A percentile compares a stretch with the other conserved stretches of the same genome.
Conservation (phyloP, 176 grass and related monocot genomes). For the Oryza punctata region DNA sequence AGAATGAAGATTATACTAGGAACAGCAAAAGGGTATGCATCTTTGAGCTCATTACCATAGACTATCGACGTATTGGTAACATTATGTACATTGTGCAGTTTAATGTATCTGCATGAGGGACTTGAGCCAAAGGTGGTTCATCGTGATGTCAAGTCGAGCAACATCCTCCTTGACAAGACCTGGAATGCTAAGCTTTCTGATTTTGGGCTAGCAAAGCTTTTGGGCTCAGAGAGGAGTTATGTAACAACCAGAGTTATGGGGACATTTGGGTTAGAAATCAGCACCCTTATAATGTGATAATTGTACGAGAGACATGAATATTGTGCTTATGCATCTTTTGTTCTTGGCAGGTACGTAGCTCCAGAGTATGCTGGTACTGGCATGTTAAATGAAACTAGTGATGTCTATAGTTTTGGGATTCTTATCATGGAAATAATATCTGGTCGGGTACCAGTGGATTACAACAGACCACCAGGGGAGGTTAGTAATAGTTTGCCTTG, state of each 20-base stretch:
- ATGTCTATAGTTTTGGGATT: conserved; percentile 98
- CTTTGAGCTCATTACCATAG: background rate
- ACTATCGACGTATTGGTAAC: background rate
- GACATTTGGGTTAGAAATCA: conserved; percentile 81
- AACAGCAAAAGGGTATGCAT: conserved; percentile 84
- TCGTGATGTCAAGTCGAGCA: conserved; percentile 96
- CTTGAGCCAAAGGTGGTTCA: conserved; percentile 98
- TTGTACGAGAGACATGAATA: background rate
- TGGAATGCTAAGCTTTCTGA: conserved; percentile 98
- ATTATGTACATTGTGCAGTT: conserved; percentile 51
- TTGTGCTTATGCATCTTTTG: conserved; percentile 24
- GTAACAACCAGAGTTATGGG: conserved; percentile 98
- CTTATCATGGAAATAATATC: conserved; percentile 98
- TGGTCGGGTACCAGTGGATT: conserved; percentile 88
- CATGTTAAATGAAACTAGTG: conserved; percentile 96
- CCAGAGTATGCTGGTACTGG: conserved; percentile 97
- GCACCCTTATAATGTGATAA: background rate
- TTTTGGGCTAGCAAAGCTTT: conserved; percentile 93
- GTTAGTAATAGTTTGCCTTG: conserved; percentile 47
- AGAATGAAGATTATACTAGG: conserved; percentile 89
- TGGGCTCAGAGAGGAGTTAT: conserved; percentile 90
- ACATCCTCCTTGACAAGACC: conserved; percentile 89
- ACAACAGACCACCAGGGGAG: conserved; percentile 85
- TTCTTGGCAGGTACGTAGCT: conserved; percentile 80
- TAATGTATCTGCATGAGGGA: conserved; percentile 97